Evolutionary conservation across 73 alveolate species (phyloP).

Genomic region (Diophrys appendiculata): DNA sequence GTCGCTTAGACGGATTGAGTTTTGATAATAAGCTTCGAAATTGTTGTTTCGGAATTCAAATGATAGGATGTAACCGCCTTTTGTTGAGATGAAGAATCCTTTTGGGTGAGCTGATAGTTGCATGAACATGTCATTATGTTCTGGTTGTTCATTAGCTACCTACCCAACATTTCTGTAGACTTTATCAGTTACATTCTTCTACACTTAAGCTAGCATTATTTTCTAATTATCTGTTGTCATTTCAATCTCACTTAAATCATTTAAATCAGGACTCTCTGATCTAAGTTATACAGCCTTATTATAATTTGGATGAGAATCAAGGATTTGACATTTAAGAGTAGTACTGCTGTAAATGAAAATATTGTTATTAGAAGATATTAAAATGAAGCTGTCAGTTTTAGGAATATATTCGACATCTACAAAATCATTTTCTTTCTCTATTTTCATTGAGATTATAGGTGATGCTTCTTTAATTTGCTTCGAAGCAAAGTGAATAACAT

Average conservation of each 20-base stretch:
- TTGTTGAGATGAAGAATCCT: slow-evolving; percentile 48
- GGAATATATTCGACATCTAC: slow-evolving; percentile 48
- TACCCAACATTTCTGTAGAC: too few species aligned
- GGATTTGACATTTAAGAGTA: too few species aligned
- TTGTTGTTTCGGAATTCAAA: slow-evolving; percentile 38
- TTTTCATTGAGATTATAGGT: slow-evolving; percentile 52
- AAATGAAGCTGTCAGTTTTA: too few species aligned
- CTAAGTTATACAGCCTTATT: too few species aligned
- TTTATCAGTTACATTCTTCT: too few species aligned
- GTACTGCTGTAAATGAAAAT: too few species aligned
- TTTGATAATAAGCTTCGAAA: slow-evolving; percentile 16
- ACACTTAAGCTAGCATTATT: too few species aligned
- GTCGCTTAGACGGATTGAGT: background rate
- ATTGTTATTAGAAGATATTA: too few species aligned
- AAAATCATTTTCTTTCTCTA: slow-evolving; percentile 57
- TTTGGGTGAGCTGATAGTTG: slow-evolving; percentile 4
- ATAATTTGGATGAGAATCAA: too few species aligned
- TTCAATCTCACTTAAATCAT: slow-evolving; percentile 32
- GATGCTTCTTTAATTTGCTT: slow-evolving; percentile 48
- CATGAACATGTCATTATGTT: too few species aligned
- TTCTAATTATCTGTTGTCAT: slow-evolving; percentile 12
- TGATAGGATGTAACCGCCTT: slow-evolving; percentile 38
- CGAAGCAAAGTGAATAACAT: slow-evolving; percentile 55
- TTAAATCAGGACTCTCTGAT: too few species aligned
- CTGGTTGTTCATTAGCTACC: too few species aligned